These are phyloP conservation scores for Alternaria sp. DNA, from an alignment of 2,329 filamentous ascomycete genomes.

Conservation along the genomic window DNA sequence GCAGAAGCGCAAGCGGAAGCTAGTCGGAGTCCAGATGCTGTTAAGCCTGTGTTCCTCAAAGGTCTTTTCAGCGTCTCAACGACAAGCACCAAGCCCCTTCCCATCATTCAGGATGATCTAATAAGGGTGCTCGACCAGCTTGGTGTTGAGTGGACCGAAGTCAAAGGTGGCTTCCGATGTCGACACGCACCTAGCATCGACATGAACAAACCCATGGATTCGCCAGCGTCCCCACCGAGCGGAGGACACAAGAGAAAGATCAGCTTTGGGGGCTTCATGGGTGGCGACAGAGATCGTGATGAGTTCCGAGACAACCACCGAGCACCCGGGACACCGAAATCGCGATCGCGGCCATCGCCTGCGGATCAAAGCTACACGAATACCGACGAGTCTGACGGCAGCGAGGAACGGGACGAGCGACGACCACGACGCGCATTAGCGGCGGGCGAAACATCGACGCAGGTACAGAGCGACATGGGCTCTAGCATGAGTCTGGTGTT, in stretches of 20 bases:
- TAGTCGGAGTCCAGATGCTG: slow-evolving; percentile 72
- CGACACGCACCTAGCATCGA: slow-evolving; percentile 89
- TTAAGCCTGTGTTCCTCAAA: slow-evolving; percentile 95
- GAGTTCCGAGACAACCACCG: slow-evolving; percentile 69
- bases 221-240: slow-evolving; percentile 44
- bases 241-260: slow-evolving; percentile 74
- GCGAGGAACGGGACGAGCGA: slow-evolving; percentile 60
- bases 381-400: slow-evolving; percentile 85
- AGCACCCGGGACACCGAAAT: slow-evolving; percentile 57
- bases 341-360: slow-evolving; percentile 53
- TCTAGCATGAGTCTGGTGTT: slow-evolving; percentile 85
- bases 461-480: slow-evolving; percentile 88
- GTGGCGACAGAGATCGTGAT: slow-evolving; percentile 64
- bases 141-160: slow-evolving; percentile 89
- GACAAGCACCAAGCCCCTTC: slow-evolving; percentile 88
- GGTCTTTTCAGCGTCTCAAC: slow-evolving; percentile 97
- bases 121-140: slow-evolving; percentile 87
- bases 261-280: slow-evolving; percentile 77
- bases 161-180: slow-evolving; percentile 92
- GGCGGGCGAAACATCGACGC: slow-evolving; percentile 87
- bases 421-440: slow-evolving; percentile 49
- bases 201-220: slow-evolving; percentile 73
- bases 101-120: slow-evolving; percentile 85
- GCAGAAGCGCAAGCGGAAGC: slow-evolving; percentile 59
- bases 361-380: slow-evolving; percentile 79